Percentiles rank a stretch among this genome's conserved stretches.
Conservation (phyloP, 2,329 filamentous ascomycete species). For the Colletotrichum sojae region DNA sequence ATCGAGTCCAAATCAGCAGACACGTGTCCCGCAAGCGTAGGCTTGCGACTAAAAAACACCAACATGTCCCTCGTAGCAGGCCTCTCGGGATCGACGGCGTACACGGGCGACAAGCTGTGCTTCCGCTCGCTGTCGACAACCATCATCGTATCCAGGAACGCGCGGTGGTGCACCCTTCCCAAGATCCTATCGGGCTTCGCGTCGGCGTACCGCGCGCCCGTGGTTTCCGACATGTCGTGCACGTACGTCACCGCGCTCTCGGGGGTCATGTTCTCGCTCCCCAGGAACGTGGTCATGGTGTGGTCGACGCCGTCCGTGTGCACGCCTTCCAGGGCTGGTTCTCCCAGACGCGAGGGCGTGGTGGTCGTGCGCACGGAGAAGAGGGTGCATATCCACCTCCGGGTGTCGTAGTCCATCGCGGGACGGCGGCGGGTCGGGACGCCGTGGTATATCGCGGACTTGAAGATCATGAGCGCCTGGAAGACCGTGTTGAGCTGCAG, state of each 20-base stretch:
- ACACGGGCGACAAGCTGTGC: slow-evolving; percentile 47
- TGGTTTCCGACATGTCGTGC: slow-evolving; percentile 47
- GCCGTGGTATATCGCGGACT: slow-evolving; percentile 47
- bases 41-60: slow-evolving; percentile 49
- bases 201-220: slow-evolving; percentile 44
- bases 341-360: slow-evolving; percentile 46
- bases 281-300: slow-evolving; percentile 51
- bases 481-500: slow-evolving; percentile 49
- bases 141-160: slow-evolving; percentile 47
- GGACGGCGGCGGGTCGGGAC: slow-evolving; percentile 43
- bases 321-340: slow-evolving; percentile 51
- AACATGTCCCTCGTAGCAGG: slow-evolving; percentile 49
- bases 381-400: slow-evolving; percentile 47
- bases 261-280: slow-evolving; percentile 47
- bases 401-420: slow-evolving; percentile 46
- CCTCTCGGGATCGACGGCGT: slow-evolving; percentile 43
- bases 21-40: slow-evolving; percentile 44
- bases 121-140: slow-evolving; percentile 48
- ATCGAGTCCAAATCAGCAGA: slow-evolving; percentile 46
- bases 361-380: slow-evolving; percentile 50
- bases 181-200: slow-evolving; percentile 43
- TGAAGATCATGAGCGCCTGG: slow-evolving; percentile 50
- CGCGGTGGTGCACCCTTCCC: slow-evolving; percentile 45
- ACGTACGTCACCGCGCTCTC: slow-evolving; percentile 49
- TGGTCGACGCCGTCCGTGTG: slow-evolving; percentile 51